Conservation (phyloP, 75 land plant genomes). For the Pinus albicaulis region DNA sequence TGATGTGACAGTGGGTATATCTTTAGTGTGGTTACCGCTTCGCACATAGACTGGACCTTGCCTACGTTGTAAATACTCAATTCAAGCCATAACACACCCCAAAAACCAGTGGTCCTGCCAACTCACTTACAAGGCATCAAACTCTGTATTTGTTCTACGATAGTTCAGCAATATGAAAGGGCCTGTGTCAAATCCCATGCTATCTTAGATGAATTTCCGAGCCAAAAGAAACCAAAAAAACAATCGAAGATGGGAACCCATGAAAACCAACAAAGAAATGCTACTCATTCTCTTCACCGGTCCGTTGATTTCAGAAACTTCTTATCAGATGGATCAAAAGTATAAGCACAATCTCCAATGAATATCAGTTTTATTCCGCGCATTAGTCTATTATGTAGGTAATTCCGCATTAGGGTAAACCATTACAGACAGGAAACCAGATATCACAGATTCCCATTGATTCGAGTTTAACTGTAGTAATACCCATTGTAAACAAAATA, state of each 20-base stretch:
- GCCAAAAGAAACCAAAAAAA: not conserved
- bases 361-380: not conserved
- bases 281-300: not conserved
- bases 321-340: not conserved
- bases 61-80: too few species aligned
- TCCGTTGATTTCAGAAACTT: not conserved
- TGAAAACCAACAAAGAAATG: not conserved
- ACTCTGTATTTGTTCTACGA: too few species aligned
- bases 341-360: not conserved
- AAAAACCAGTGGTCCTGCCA: too few species aligned
- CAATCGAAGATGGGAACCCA: not conserved
- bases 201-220: not conserved
- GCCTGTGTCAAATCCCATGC: not conserved
- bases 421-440: too few species aligned
- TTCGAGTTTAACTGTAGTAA: not conserved
- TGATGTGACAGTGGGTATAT: too few species aligned
- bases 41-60: too few species aligned
- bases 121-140: too few species aligned
- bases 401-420: too few species aligned
- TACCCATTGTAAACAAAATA: not conserved
- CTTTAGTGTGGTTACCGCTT: too few species aligned
- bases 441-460: not conserved
- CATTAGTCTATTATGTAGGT: not conserved
- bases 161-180: too few species aligned
- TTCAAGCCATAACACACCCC: too few species aligned